These are phyloP conservation scores for Capsella rubella DNA, from an alignment of 441 rosid species.

Conservation along the genomic window DNA sequence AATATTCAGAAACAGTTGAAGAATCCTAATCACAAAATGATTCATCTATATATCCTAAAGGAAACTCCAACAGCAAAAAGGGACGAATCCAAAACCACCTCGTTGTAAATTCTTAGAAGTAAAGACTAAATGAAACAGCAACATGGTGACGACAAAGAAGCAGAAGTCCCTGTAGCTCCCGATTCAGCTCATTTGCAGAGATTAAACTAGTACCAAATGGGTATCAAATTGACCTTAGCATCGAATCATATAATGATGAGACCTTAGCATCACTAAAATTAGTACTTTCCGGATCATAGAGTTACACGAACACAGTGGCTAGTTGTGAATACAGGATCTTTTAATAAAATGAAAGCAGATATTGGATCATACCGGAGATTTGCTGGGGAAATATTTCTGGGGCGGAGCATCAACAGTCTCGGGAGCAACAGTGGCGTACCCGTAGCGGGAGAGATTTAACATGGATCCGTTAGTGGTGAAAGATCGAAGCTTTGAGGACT, in stretches of 20 bases:
- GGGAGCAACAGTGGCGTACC: constrained; percentile 58
- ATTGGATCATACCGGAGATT: constrained; percentile 50
- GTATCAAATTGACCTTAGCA: neutral
- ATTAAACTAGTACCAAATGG: constrained; percentile 11
- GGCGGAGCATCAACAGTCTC: constrained; percentile 40
- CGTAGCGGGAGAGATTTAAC: constrained; percentile 44
- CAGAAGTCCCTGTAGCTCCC: neutral
- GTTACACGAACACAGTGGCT: neutral
- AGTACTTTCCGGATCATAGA: constrained; percentile 9
- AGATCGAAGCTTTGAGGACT: constrained; percentile 52
- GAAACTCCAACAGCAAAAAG: neutral
- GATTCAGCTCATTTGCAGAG: constrained; percentile 1
- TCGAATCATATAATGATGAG: neutral
- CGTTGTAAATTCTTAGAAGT: constrained; percentile 11
- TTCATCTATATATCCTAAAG: neutral
- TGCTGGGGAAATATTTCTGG: constrained; percentile 45
- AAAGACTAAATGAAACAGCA: constrained; percentile 7
- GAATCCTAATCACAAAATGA: constrained; percentile 3
- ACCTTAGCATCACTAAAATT: neutral
- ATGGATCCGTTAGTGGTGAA: constrained; percentile 37
- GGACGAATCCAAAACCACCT: neutral
- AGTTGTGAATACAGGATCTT: constrained; percentile 9
- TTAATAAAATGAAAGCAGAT: neutral
- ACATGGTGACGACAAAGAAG: neutral
- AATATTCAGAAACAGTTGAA: neutral